phyloP scores from a whole-genome alignment of 202 grass and related monocot genomes.

The Elaeis oleifera region DNA sequence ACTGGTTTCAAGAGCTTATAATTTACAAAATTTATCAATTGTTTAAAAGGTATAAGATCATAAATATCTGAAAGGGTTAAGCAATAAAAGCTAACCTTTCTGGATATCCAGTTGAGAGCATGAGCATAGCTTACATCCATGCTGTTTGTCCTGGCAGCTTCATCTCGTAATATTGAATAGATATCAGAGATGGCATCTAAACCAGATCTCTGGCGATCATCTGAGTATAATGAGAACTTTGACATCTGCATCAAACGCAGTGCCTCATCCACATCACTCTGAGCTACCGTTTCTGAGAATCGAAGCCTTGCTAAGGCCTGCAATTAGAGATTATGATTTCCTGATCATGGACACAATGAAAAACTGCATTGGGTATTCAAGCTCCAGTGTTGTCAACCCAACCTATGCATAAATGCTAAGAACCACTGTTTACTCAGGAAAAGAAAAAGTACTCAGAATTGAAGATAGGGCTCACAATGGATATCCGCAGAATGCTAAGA shows the following conservation, averaged over 20 bases:
- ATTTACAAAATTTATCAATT: no score
- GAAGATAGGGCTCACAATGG: slow-evolving; percentile 61
- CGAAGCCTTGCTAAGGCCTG: slow-evolving; percentile 94
- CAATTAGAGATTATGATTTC: slow-evolving; percentile 5
- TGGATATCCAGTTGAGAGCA: slow-evolving; percentile 96
- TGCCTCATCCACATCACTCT: slow-evolving; percentile 91
- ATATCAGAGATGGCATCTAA: slow-evolving; percentile 98
- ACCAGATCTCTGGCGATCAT: slow-evolving; percentile 87
- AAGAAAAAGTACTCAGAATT: neutral
- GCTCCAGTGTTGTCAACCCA: no score
- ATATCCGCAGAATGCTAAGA: slow-evolving; percentile 95
- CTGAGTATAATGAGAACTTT: slow-evolving; percentile 88
- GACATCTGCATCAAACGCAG: slow-evolving; percentile 98
- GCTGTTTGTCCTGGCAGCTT: slow-evolving; percentile 67
- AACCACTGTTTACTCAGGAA: no score
- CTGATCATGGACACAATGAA: no score
- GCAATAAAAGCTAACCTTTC: slow-evolving; percentile 52
- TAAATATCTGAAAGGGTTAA: no score
- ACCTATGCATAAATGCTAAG: no score
- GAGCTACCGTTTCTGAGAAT: slow-evolving; percentile 83
- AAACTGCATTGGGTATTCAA: no score
- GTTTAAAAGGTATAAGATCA: no score
- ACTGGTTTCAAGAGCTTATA: no score
- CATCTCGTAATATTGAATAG: slow-evolving; percentile 90
- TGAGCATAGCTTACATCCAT: slow-evolving; percentile 91